Evolutionary conservation across 345 rosid species (phyloP), one percentile per base, ranked within the genome.

Genomic region (Chamaenerion angustifolium): DNA sequence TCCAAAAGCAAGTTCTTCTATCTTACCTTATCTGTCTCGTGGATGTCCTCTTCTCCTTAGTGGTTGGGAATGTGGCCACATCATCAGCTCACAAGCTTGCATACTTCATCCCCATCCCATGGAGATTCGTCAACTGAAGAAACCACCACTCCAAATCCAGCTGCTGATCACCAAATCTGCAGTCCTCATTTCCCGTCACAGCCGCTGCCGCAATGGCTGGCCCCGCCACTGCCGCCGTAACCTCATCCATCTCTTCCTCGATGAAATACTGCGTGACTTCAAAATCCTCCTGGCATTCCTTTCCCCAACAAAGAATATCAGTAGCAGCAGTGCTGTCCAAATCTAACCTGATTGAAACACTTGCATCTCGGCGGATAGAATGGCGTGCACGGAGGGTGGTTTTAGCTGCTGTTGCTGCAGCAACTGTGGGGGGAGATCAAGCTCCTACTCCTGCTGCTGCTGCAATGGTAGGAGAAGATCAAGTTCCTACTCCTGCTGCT

Each of bases 151-250:
- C 42, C 2, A 21, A 21, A 21, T 21, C 25, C 13, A 44, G 12
- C 15, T 31, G 8, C 19, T 51, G 13, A 35, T 25, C 25, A 5
- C 44, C 42, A 10, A 5, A 16, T 12, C 23, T 10, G 2, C 17
- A 15, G 40, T 46, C 15, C 11, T n/a, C 61, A 50, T 19, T 40
- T 40, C 11, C 49, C 42, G 4, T 11, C 42, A 42, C 56, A 55
- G 63, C 61, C 63, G 70, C 78, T 37, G 71, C 80, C 56, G 51
- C 76, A 55, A 60, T 58, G 65, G 70, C 78, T 37, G 73, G 78
- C 54, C 48, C 76, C 27, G 73, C 71, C 21, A 71, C 76, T 12
- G 72, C 66, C 12, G 66, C 79, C 68, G 40, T 67, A 1, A 60
- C 64, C 11, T 70, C 81, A 8, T 58, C 68, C 46, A 64, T 81